phyloP scores from a whole-genome alignment of 148 eudicot genomes.

The Tetragonia tetragonoides region DNA sequence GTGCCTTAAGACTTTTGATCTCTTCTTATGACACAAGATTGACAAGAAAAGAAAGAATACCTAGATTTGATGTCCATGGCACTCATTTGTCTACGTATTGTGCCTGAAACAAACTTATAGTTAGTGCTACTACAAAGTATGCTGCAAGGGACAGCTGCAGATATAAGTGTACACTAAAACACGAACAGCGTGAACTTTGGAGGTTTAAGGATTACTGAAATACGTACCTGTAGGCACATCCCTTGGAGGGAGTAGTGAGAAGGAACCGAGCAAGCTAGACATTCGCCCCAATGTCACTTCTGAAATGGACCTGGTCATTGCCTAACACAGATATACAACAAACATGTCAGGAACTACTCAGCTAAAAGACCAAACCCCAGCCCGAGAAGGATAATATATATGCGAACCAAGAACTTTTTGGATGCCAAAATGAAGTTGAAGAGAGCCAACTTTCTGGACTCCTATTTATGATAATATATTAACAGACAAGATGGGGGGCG shows the following conservation, averaged over 20 bases:
- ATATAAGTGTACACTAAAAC: too few relatives aligned
- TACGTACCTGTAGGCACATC: conserved; percentile 55
- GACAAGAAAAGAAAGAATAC: conserved; percentile 34
- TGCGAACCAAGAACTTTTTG: not conserved
- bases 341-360: not conserved
- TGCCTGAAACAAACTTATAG: conserved; percentile 39
- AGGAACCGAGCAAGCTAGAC: conserved; percentile 71
- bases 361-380: not conserved
- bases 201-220: not conserved
- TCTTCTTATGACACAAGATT: conserved; percentile 7
- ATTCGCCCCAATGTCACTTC: conserved; percentile 67
- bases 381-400: too few relatives aligned
- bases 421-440: not conserved
- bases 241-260: conserved; percentile 49
- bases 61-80: conserved; percentile 45
- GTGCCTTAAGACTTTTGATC: not conserved
- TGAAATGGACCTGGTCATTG: conserved; percentile 61
- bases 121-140: conserved; percentile 5
- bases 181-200: too few relatives aligned
- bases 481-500: not conserved
- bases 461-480: not conserved
- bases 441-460: not conserved
- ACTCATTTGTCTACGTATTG: conserved; percentile 48
- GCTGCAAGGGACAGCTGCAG: not conserved
- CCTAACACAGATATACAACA: conserved; percentile 26